These are phyloP conservation scores for Solanum etuberosum DNA, from an alignment of 257 asterid species.

Conservation along the genomic window DNA sequence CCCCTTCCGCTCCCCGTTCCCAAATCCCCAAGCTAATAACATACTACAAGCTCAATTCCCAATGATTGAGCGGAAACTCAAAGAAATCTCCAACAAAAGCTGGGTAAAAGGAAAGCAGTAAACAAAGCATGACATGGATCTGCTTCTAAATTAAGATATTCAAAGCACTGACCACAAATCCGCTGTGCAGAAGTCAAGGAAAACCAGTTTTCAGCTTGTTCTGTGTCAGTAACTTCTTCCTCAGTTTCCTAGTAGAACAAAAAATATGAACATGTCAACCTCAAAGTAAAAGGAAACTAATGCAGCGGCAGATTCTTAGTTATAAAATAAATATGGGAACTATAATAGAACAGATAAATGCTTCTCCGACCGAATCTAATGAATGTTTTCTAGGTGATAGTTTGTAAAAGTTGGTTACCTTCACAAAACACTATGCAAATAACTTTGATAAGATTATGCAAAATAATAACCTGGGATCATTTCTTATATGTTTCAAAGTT, in stretches of 20 bases:
- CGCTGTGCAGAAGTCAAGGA: slow-evolving; percentile 96
- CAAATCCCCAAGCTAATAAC: neutral
- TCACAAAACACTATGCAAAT: neutral
- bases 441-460: neutral
- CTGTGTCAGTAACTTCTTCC: slow-evolving; percentile 97
- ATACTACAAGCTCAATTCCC: neutral
- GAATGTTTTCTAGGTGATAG: neutral
- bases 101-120: neutral
- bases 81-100: neutral
- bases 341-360: neutral
- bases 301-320: neutral
- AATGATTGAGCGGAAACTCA: neutral
- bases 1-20: neutral
- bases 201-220: slow-evolving; percentile 99
- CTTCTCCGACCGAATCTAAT: neutral
- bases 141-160: neutral
- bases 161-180: slow-evolving; percentile 67
- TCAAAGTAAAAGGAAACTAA: neutral
- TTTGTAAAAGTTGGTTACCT: neutral
- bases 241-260: slow-evolving; percentile 71
- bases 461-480: neutral
- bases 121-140: neutral
- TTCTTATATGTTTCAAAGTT: neutral
- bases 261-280: neutral
- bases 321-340: neutral